Percentiles rank a stretch among this genome's conserved stretches.
Evolutionary conservation across 2,329 filamentous ascomycete species (phyloP).

Genomic region (Coniochaeta sp.): DNA sequence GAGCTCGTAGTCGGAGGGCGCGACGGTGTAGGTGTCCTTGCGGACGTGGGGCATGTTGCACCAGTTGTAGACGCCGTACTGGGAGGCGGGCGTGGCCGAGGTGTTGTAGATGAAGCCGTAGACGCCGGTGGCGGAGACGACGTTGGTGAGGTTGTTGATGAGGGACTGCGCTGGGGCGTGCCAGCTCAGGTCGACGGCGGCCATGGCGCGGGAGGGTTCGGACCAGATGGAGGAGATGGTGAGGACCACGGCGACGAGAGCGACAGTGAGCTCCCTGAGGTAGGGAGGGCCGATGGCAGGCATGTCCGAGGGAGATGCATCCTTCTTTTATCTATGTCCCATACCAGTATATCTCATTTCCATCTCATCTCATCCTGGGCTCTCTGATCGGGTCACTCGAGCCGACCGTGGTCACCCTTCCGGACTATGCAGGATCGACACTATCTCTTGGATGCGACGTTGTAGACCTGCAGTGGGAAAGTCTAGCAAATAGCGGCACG

Average conservation of each 20-base stretch:
- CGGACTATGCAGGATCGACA: not conserved
- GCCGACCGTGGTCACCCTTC: not conserved
- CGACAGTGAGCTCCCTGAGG: not conserved
- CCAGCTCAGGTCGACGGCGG: constrained; percentile 16
- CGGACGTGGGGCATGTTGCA: constrained; percentile 88
- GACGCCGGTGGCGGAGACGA: constrained; percentile 41
- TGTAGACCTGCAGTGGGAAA: not conserved
- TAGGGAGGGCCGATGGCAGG: not conserved
- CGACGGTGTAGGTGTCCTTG: constrained; percentile 51
- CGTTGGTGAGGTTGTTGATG: constrained; percentile 20
- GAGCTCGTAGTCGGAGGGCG: constrained; percentile 50
- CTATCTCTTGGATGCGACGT: not conserved
- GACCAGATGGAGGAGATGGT: not conserved
- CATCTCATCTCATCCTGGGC: not conserved
- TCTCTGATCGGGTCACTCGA: not conserved
- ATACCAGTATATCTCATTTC: too few relatives aligned
- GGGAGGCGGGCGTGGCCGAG: constrained; percentile 45
- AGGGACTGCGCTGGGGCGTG: constrained; percentile 15
- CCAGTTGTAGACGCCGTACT: constrained; percentile 66
- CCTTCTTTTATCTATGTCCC: not conserved
- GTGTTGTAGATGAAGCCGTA: constrained; percentile 70
- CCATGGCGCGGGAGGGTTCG: not conserved
- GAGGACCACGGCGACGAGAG: not conserved
- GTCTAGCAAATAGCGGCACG: not conserved
- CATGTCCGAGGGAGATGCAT: not conserved